Percentiles rank a stretch among this genome's conserved stretches.
Conservation (phyloP, 169 alveolate species). For the Babesia ovis region DNA sequence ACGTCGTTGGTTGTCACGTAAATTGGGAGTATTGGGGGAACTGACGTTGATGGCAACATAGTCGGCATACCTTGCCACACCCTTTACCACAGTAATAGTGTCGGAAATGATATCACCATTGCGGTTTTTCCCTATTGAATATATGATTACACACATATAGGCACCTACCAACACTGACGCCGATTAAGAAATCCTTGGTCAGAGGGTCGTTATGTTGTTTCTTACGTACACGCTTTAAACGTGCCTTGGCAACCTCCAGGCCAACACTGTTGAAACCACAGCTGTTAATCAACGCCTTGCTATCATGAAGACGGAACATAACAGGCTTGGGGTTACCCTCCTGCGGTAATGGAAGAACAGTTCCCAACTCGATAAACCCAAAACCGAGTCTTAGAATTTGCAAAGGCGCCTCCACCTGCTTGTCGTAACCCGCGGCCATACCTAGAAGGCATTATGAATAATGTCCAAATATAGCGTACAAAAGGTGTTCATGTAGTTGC, state of each 20-base stretch:
- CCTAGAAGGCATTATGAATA: no score
- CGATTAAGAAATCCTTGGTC: constrained; percentile 74
- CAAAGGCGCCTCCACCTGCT: constrained; percentile 79
- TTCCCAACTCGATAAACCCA: constrained; percentile 85
- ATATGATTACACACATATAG: no score
- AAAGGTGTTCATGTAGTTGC: no score
- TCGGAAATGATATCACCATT: constrained; percentile 74
- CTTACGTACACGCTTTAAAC: constrained; percentile 67
- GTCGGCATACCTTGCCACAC: constrained; percentile 81
- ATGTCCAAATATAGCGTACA: no score
- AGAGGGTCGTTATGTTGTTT: constrained; percentile 74
- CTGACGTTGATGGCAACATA: constrained; percentile 82
- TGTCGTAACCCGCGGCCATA: constrained; percentile 88
- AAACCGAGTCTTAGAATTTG: constrained; percentile 80
- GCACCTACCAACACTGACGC: constrained; percentile 80
- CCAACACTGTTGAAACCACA: constrained; percentile 86
- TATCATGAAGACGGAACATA: constrained; percentile 74
- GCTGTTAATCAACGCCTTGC: constrained; percentile 77
- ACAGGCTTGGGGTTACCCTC: constrained; percentile 84
- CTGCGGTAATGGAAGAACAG: constrained; percentile 83
- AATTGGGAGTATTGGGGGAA: constrained; percentile 85
- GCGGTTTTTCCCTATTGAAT: constrained; percentile 70
- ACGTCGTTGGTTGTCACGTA: constrained; percentile 76
- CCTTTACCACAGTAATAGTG: constrained; percentile 59
- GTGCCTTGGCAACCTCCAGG: constrained; percentile 70